Percentiles rank a stretch among this genome's conserved stretches.
Conservation (phyloP, 2,329 filamentous ascomycete genomes). For the Arachnomyces sp. region DNA sequence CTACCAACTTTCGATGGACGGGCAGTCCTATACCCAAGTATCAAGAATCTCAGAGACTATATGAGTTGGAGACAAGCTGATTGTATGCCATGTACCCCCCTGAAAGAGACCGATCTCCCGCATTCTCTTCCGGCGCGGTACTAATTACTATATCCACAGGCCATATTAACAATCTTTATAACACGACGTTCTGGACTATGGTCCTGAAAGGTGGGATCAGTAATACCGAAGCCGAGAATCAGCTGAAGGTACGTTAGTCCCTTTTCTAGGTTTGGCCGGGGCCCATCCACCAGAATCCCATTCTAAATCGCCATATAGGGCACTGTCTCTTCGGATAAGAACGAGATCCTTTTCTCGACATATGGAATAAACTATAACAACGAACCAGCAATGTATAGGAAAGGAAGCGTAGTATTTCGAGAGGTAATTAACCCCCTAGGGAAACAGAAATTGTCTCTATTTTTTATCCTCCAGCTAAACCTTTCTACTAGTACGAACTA, state of each 20-base stretch:
- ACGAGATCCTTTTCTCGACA: conserved; percentile 83
- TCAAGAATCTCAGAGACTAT: conserved; percentile 81
- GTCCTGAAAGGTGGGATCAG: conserved; percentile 70
- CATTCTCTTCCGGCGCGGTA: background rate
- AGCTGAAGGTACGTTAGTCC: conserved; percentile 55
- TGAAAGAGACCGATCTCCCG: too few relatives aligned
- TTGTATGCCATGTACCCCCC: conserved; percentile 59
- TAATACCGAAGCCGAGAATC: conserved; percentile 70
- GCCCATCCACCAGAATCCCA: too few relatives aligned
- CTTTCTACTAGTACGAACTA: conserved; percentile 55
- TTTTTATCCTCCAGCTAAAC: background rate
- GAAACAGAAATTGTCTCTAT: background rate
- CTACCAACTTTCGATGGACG: conserved; percentile 89
- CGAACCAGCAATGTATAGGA: conserved; percentile 84
- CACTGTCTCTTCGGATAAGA: conserved; percentile 79
- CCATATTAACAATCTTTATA: conserved; percentile 98
- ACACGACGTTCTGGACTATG: conserved; percentile 91
- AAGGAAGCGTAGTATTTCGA: conserved; percentile 83
- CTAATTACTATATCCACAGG: conserved; percentile 43
- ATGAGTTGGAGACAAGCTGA: conserved; percentile 96
- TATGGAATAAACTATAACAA: conserved; percentile 98
- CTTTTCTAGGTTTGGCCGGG: too few relatives aligned
- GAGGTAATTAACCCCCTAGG: conserved; percentile 50
- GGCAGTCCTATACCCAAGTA: conserved; percentile 79
- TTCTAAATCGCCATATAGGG: conserved; percentile 46